Conservation (phyloP, 768 basidiomycete genomes). For the Paxillus ammoniavirescens region DNA sequence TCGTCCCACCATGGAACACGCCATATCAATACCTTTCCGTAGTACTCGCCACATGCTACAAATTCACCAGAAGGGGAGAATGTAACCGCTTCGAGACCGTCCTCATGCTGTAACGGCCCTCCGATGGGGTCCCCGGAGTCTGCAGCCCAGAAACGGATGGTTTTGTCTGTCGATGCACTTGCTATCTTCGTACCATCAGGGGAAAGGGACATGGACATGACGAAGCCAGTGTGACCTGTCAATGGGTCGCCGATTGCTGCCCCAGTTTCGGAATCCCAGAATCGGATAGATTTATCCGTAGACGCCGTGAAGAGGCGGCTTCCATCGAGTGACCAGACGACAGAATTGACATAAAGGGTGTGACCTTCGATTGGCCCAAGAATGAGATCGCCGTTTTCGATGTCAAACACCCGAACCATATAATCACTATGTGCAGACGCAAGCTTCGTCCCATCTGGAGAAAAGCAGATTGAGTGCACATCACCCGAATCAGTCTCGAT, state of each 20-base stretch:
- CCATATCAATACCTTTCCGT: neutral
- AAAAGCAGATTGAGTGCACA: neutral
- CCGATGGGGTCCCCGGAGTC: neutral
- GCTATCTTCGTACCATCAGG: too few relatives aligned
- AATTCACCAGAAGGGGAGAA: neutral
- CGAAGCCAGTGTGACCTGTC: neutral
- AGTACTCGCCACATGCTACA: neutral
- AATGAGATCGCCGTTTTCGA: too few relatives aligned
- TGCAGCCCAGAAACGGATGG: too few relatives aligned
- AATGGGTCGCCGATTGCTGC: neutral
- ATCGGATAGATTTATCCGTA: neutral
- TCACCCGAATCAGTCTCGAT: too few relatives aligned
- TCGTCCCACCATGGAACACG: neutral
- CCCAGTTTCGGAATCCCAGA: neutral
- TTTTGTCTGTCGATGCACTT: too few relatives aligned
- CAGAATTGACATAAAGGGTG: too few relatives aligned
- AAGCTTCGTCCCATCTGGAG: neutral
- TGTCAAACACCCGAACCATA: neutral
- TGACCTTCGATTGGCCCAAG: too few relatives aligned
- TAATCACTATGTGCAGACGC: neutral
- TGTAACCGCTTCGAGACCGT: neutral
- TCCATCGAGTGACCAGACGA: too few relatives aligned
- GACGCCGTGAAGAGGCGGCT: too few relatives aligned
- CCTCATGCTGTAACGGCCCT: neutral
- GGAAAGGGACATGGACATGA: neutral